phyloP scores from a whole-genome alignment of 352 stramenopile genomes.

The Halophytophthora batemanensis region DNA sequence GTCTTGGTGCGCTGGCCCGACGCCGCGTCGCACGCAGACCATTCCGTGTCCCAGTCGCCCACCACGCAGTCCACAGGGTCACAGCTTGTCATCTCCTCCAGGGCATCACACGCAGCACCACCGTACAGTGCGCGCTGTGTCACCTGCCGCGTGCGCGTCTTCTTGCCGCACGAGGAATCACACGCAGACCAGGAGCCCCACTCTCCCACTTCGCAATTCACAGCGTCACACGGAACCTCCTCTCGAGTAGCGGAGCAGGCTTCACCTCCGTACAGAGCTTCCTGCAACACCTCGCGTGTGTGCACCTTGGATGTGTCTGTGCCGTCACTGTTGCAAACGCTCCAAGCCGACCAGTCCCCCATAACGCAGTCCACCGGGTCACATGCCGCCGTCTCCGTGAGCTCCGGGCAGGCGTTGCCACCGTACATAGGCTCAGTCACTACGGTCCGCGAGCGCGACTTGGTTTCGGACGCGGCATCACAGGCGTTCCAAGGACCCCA shows the following conservation, averaged over 20 bases:
- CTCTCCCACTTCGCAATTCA: conserved; percentile 43
- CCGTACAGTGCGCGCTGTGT: conserved; percentile 28
- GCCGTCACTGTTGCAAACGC: conserved; percentile 22
- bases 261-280: conserved; percentile 37
- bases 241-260: conserved; percentile 23
- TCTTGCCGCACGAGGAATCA: conserved; percentile 35
- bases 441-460: conserved; percentile 32
- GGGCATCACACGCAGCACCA: conserved; percentile 24
- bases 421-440: conserved; percentile 28
- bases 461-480: conserved; percentile 29
- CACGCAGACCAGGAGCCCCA: conserved; percentile 49
- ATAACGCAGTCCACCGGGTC: conserved; percentile 51
- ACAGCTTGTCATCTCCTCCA: conserved; percentile 38
- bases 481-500: conserved; percentile 35
- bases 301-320: conserved; percentile 23
- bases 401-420: conserved; percentile 22
- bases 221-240: conserved; percentile 38
- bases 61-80: conserved; percentile 42
- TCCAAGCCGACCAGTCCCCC: conserved; percentile 29
- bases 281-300: conserved; percentile 25
- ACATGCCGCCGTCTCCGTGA: conserved; percentile 30
- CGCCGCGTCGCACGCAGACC: conserved; percentile 29
- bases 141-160: conserved; percentile 31
- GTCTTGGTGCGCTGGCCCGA: conserved; percentile 33
- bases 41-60: conserved; percentile 30